These are phyloP conservation scores for Penicillium verrucosum DNA, from an alignment of 2,329 filamentous ascomycete species.

Conservation along the genomic window DNA sequence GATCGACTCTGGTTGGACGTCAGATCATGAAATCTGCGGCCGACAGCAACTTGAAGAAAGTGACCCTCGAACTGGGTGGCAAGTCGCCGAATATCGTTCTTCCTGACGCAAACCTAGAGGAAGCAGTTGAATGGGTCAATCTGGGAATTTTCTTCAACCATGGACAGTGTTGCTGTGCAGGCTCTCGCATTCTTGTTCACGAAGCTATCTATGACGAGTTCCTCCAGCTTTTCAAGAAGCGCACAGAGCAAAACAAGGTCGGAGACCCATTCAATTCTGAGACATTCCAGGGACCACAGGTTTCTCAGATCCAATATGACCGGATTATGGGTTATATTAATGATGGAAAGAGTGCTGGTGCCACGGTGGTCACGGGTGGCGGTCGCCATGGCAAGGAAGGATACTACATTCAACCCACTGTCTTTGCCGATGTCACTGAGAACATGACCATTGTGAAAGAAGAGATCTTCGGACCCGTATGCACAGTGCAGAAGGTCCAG, in stretches of 20 bases:
- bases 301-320: constrained; percentile 78
- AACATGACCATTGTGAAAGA: constrained; percentile 70
- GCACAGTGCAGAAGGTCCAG: constrained; percentile 70
- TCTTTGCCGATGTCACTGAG: constrained; percentile 71
- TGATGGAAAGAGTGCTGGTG: constrained; percentile 61
- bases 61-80: constrained; percentile 63
- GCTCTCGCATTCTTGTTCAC: constrained; percentile 76
- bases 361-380: constrained; percentile 63
- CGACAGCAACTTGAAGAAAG: constrained; percentile 61
- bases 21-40: constrained; percentile 59
- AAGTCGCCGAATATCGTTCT: constrained; percentile 62
- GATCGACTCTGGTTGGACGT: constrained; percentile 58
- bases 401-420: constrained; percentile 86
- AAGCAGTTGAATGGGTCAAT: constrained; percentile 65
- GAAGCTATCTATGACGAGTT: constrained; percentile 84
- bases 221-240: constrained; percentile 71
- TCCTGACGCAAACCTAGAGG: constrained; percentile 59
- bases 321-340: constrained; percentile 77
- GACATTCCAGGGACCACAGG: constrained; percentile 84
- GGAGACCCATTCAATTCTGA: constrained; percentile 74
- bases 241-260: constrained; percentile 68
- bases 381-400: constrained; percentile 71
- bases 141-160: constrained; percentile 52
- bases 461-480: constrained; percentile 79
- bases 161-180: constrained; percentile 57